phyloP scores from a whole-genome alignment of 805 yeast species.

The Candida berthetii region DNA sequence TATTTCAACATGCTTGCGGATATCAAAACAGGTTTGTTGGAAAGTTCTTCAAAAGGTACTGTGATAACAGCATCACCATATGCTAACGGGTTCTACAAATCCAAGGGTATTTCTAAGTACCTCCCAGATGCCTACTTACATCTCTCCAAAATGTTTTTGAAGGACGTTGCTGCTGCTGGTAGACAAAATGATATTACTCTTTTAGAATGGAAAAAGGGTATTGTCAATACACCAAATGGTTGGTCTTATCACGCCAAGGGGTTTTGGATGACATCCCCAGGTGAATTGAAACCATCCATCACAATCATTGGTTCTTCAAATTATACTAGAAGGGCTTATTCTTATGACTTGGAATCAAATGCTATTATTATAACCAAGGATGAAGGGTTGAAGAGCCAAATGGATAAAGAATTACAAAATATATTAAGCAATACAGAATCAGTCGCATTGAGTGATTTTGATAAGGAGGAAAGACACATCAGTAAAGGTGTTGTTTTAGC shows the following conservation, averaged over 20 bases:
- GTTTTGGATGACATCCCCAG: conserved; percentile 68
- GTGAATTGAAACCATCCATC: conserved; percentile 53
- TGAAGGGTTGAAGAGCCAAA: conserved; percentile 42
- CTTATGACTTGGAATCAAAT: conserved; percentile 83
- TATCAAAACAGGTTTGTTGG: conserved; percentile 51
- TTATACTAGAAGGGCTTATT: conserved; percentile 85
- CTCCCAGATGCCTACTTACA: conserved; percentile 85
- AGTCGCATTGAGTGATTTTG: conserved; percentile 56
- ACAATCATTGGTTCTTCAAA: conserved; percentile 91
- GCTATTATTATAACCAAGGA: conserved; percentile 74
- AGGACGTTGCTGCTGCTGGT: conserved; percentile 36
- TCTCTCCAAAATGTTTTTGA: conserved; percentile 63
- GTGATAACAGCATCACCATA: conserved; percentile 90
- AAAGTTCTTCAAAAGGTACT: conserved; percentile 52
- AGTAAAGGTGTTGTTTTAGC: conserved; percentile 61
- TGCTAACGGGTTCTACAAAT: conserved; percentile 89
- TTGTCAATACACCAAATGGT: conserved; percentile 74
- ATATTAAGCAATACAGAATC: conserved; percentile 45
- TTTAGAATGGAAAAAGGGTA: conserved; percentile 84
- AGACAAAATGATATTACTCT: conserved; percentile 44
- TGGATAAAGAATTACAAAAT: conserved; percentile 61
- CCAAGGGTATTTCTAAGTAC: conserved; percentile 73
- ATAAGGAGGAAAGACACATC: conserved; percentile 53
- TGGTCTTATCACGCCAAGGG: conserved; percentile 99
- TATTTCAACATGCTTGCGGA: conserved; percentile 88